Evolutionary conservation across 1,139 yeast species (phyloP).

Genomic region (Yamadazyma trypodendri): DNA sequence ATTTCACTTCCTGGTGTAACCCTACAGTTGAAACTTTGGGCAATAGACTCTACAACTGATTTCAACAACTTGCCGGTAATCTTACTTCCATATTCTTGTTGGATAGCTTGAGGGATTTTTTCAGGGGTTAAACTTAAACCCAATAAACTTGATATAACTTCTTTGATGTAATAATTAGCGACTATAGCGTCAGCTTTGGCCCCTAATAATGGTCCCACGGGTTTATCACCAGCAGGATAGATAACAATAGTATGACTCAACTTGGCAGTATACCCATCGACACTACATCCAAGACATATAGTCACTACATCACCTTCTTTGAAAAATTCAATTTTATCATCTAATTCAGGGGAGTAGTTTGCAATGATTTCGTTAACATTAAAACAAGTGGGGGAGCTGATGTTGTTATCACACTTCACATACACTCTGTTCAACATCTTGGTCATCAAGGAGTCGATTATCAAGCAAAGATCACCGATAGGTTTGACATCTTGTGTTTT

Average conservation of each 20-base stretch:
- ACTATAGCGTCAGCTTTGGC: slow-evolving; percentile 84
- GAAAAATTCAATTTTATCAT: slow-evolving; percentile 50
- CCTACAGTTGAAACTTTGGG: slow-evolving; percentile 73
- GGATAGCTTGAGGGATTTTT: slow-evolving; percentile 55
- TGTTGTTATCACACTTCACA: slow-evolving; percentile 74
- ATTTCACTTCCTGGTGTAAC: slow-evolving; percentile 92
- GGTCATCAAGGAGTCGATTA: slow-evolving; percentile 73
- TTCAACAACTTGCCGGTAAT: slow-evolving; percentile 73
- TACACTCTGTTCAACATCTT: slow-evolving; percentile 55
- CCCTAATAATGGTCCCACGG: slow-evolving; percentile 80
- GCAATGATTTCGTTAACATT: slow-evolving; percentile 76
- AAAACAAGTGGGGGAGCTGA: slow-evolving; percentile 86
- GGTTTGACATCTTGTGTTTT: slow-evolving; percentile 46
- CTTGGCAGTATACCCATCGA: slow-evolving; percentile 91
- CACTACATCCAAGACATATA: slow-evolving; percentile 80
- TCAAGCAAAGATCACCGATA: slow-evolving; percentile 75
- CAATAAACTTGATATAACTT: slow-evolving; percentile 72
- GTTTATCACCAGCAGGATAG: slow-evolving; percentile 63
- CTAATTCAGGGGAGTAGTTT: slow-evolving; percentile 88
- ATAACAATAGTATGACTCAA: slow-evolving; percentile 85
- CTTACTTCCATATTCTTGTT: slow-evolving; percentile 21
- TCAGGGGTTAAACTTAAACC: slow-evolving; percentile 77
- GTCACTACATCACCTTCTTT: slow-evolving; percentile 83
- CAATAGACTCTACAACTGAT: slow-evolving; percentile 75
- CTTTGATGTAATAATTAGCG: slow-evolving; percentile 87